Conservation (phyloP, 1,284 basidiomycete genomes). For the Ganoderma resinaceum region DNA sequence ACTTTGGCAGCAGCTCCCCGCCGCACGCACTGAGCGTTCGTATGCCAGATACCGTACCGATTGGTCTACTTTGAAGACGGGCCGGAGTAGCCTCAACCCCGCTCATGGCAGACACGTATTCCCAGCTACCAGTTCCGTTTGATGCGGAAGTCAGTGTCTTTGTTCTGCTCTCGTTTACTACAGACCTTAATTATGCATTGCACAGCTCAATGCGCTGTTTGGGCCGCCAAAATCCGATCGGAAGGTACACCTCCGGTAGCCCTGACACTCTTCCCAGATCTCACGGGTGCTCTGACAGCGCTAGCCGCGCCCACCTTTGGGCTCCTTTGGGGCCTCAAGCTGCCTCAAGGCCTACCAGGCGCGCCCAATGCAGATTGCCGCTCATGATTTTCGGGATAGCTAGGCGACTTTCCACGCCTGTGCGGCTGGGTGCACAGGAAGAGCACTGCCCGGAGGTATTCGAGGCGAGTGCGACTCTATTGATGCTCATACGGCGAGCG, state of each 20-base stretch:
- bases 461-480: too few species aligned
- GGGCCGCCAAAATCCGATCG: slow-evolving; percentile 10
- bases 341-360: slow-evolving; percentile 2
- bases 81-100: neutral
- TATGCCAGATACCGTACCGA: neutral
- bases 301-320: neutral
- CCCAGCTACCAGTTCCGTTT: neutral
- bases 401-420: slow-evolving; percentile 1
- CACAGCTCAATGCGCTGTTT: slow-evolving; percentile 1
- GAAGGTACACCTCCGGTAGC: slow-evolving; percentile 6
- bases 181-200: slow-evolving; percentile 5
- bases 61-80: neutral
- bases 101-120: neutral
- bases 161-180: neutral
- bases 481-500: neutral
- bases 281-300: slow-evolving; percentile 5
- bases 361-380: slow-evolving; percentile 24
- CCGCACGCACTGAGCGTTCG: neutral
- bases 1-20: neutral
- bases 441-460: neutral
- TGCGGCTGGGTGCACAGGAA: neutral
- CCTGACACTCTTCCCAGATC: slow-evolving; percentile 9
- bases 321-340: slow-evolving; percentile 1
- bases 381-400: slow-evolving; percentile 21
- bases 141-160: neutral